A percentile compares a stretch with the other conserved stretches of the same genome.
These are phyloP conservation scores for Antitrichia curtipendula DNA, from an alignment of 225 moss, liverwort and hornwort species.

Conservation along the genomic window DNA sequence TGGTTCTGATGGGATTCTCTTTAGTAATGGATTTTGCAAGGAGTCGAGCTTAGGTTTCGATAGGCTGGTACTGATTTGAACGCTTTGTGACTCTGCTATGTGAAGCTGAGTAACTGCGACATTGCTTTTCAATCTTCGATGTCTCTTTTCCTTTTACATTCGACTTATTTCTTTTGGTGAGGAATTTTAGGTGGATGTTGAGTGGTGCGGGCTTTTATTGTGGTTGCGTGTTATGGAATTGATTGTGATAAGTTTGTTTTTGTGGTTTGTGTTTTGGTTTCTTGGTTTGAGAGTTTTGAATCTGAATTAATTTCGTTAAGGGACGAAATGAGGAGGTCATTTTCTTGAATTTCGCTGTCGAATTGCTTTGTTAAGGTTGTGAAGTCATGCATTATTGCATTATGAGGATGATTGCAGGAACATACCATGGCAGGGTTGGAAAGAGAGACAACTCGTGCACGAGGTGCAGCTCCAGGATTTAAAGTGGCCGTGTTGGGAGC, in stretches of 20 bases:
- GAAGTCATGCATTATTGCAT: not conserved
- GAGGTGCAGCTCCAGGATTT: slow-evolving; percentile 80
- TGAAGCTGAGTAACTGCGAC: not conserved
- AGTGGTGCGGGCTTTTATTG: not conserved
- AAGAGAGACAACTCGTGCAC: slow-evolving; percentile 65
- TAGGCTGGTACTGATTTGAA: not conserved
- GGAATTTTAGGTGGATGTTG: not conserved
- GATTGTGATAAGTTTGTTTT: not conserved
- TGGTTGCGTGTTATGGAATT: not conserved
- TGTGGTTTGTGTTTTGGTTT: not conserved
- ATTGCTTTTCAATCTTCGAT: not conserved
- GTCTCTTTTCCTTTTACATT: not conserved
- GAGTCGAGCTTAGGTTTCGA: not conserved
- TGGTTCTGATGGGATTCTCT: not conserved
- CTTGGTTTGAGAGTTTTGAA: not conserved
- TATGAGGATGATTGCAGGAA: slow-evolving; percentile 25
- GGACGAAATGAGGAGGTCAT: not conserved
- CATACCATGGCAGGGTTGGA: slow-evolving; percentile 25
- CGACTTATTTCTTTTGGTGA: not conserved
- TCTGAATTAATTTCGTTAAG: not conserved
- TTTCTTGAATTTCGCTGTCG: not conserved
- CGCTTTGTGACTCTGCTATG: not conserved
- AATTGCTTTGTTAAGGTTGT: not conserved
- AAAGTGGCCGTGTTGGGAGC: slow-evolving; percentile 93
- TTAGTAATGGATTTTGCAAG: not conserved